These are phyloP conservation scores for Ogataea methanolica DNA, from an alignment of 805 yeast species.

Conservation along the genomic window DNA sequence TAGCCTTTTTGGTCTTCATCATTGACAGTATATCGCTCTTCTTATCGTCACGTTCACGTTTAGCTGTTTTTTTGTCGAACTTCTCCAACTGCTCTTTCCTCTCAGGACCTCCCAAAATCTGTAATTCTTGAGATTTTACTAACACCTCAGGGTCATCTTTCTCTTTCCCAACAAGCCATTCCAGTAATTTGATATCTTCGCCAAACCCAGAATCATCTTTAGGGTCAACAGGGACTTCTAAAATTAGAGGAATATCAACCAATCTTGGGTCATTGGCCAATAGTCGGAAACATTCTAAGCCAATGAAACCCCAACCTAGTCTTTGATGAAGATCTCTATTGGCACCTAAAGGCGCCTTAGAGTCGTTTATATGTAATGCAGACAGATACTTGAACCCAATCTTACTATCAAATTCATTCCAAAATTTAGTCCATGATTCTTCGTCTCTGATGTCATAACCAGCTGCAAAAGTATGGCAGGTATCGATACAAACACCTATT, in stretches of 20 bases:
- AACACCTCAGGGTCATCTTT: conserved; percentile 52
- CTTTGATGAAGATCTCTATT: conserved; percentile 89
- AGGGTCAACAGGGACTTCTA: conserved; percentile 76
- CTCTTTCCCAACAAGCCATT: conserved; percentile 66
- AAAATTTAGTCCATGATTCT: conserved; percentile 56
- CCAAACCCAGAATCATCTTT: conserved; percentile 66
- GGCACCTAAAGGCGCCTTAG: conserved; percentile 89
- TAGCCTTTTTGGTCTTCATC: conserved; percentile 19
- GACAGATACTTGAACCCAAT: conserved; percentile 73
- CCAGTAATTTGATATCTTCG: conserved; percentile 75
- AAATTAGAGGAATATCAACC: conserved; percentile 65
- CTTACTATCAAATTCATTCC: conserved; percentile 68
- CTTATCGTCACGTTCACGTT: conserved; percentile 18
- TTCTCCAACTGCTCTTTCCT: conserved; percentile 66
- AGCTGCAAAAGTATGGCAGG: conserved; percentile 95
- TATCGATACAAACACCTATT: conserved; percentile 95
- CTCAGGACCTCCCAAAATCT: conserved; percentile 59
- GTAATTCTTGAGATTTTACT: conserved; percentile 44
- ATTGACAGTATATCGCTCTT: conserved; percentile 20
- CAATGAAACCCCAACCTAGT: conserved; percentile 84
- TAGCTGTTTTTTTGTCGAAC: conserved; percentile 49
- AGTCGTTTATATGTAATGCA: conserved; percentile 88
- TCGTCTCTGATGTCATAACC: conserved; percentile 81
- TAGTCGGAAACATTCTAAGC: conserved; percentile 76
- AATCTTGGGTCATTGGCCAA: conserved; percentile 67